phyloP scores from a whole-genome alignment of 805 yeast species.

The Lachancea mirantina region DNA sequence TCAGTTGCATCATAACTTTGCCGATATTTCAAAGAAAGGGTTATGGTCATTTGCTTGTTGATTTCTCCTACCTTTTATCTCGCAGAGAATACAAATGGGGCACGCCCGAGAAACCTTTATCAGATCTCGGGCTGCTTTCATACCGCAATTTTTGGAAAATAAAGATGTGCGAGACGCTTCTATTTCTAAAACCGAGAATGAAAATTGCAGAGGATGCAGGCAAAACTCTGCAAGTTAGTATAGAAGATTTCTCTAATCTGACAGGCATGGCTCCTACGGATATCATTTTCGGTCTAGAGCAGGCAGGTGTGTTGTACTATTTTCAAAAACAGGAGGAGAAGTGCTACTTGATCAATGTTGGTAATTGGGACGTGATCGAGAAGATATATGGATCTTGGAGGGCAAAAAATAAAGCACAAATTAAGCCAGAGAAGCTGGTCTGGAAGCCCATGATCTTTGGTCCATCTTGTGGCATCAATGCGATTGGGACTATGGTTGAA shows the following conservation, averaged over 20 bases:
- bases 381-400: constrained; percentile 45
- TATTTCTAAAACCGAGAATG: constrained; percentile 11
- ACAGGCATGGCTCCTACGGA: constrained; percentile 89
- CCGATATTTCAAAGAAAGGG: constrained; percentile 87
- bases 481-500: constrained; percentile 30
- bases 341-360: constrained; percentile 47
- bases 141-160: constrained; percentile 84
- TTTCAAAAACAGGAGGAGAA: constrained; percentile 25
- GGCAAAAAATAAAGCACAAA: constrained; percentile 41
- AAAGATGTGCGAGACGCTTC: constrained; percentile 42
- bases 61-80: constrained; percentile 77
- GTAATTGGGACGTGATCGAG: constrained; percentile 32
- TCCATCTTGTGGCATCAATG: constrained; percentile 77
- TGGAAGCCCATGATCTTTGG: constrained; percentile 86
- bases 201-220: constrained; percentile 6
- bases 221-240: constrained; percentile 33
- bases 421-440: constrained; percentile 49
- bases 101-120: constrained; percentile 91
- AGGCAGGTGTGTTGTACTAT: constrained; percentile 47
- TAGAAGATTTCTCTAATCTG: constrained; percentile 53
- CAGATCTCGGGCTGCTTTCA: constrained; percentile 77
- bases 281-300: constrained; percentile 80
- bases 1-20: constrained; percentile 83
- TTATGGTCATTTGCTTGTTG: constrained; percentile 81
- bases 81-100: constrained; percentile 70